Conservation (phyloP, 2,329 filamentous ascomycete species). For the Chaetomium strumarium region DNA sequence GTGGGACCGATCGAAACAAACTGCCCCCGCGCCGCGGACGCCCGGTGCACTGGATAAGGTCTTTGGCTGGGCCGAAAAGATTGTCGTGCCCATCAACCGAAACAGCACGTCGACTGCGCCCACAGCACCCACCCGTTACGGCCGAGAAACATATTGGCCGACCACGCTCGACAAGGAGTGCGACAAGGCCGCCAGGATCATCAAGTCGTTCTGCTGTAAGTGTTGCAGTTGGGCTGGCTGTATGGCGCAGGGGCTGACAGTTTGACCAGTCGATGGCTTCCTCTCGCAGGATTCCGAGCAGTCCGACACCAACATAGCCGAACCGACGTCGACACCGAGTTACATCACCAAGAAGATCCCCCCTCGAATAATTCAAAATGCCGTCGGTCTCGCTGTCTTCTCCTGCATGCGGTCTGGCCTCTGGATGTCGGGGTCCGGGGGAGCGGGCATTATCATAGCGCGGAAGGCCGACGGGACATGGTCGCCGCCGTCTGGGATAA, state of each 20-base stretch:
- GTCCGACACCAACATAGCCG: slow-evolving; percentile 31
- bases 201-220: slow-evolving; percentile 85
- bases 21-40: slow-evolving; percentile 3
- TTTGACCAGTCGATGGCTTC: slow-evolving; percentile 48
- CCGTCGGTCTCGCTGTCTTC: slow-evolving; percentile 87
- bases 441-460: slow-evolving; percentile 80
- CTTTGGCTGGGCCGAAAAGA: slow-evolving; percentile 30
- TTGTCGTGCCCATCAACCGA: slow-evolving; percentile 20
- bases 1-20: slow-evolving; percentile 30
- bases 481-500: slow-evolving; percentile 85
- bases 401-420: slow-evolving; percentile 92
- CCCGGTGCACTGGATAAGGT: slow-evolving; percentile 26
- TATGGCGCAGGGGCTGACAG: background rate
- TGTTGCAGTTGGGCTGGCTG: slow-evolving; percentile 23
- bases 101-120: slow-evolving; percentile 18
- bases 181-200: slow-evolving; percentile 83
- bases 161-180: slow-evolving; percentile 80
- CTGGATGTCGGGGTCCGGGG: slow-evolving; percentile 86
- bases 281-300: slow-evolving; percentile 36
- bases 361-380: slow-evolving; percentile 75
- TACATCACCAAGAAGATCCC: slow-evolving; percentile 75
- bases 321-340: slow-evolving; percentile 43
- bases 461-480: slow-evolving; percentile 80
- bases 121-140: slow-evolving; percentile 21
- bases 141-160: slow-evolving; percentile 32